phyloP scores from a whole-genome alignment of 2,329 filamentous ascomycete genomes.

The Trichophyton simii region DNA sequence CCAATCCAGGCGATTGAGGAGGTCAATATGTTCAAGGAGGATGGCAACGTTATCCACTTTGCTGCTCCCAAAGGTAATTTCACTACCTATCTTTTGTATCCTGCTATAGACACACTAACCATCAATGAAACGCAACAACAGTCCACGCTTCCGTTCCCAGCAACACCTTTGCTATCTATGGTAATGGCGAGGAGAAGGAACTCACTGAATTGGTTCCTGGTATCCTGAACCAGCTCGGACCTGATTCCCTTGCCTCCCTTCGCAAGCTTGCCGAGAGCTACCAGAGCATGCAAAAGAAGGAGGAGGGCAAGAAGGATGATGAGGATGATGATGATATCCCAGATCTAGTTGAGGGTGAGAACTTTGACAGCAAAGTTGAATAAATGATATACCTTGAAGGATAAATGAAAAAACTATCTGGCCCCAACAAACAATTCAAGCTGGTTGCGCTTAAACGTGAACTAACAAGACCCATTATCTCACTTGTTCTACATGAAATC shows the following conservation, averaged over 20 bases:
- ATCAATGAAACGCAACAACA: slow-evolving; percentile 29
- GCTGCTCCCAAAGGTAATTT: slow-evolving; percentile 79
- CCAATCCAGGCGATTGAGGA: slow-evolving; percentile 99
- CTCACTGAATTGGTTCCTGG: slow-evolving; percentile 97
- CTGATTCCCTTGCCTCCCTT: slow-evolving; percentile 92
- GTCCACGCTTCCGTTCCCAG: slow-evolving; percentile 93
- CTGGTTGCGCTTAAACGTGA: background rate
- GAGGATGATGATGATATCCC: slow-evolving; percentile 78
- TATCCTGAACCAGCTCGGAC: slow-evolving; percentile 98
- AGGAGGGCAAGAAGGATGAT: slow-evolving; percentile 60
- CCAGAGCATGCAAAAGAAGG: slow-evolving; percentile 96
- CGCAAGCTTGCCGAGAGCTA: slow-evolving; percentile 99
- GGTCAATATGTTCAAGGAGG: slow-evolving; percentile 99
- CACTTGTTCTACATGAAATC: background rate
- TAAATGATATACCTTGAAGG: slow-evolving; percentile 35
- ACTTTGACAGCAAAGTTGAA: slow-evolving; percentile 96
- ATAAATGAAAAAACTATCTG: background rate
- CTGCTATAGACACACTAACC: slow-evolving; percentile 1
- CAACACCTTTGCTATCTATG: slow-evolving; percentile 99
- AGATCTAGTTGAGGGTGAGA: slow-evolving; percentile 90
- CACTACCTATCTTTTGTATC: background rate
- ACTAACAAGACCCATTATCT: background rate
- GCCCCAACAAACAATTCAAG: background rate
- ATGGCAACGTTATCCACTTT: slow-evolving; percentile 99
- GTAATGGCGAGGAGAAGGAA: slow-evolving; percentile 98